phyloP scores from a whole-genome alignment of 2,329 filamentous ascomycete species.

The Alternaria gansuensis region DNA sequence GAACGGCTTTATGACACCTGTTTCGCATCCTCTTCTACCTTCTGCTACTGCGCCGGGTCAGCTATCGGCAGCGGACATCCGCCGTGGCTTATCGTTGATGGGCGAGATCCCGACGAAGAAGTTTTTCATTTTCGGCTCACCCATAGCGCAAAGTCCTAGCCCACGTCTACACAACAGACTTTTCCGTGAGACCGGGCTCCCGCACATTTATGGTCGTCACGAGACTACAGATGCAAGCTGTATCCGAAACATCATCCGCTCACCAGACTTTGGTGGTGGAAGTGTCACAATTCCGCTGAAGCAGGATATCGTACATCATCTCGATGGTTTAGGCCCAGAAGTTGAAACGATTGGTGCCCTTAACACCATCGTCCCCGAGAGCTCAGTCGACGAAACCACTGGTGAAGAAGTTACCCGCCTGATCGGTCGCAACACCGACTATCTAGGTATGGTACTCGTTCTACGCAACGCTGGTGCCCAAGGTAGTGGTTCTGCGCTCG shows the following conservation, averaged over 20 bases:
- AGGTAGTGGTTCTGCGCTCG: constrained; percentile 68
- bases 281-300: constrained; percentile 97
- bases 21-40: constrained; percentile 87
- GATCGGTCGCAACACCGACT: constrained; percentile 93
- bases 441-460: constrained; percentile 86
- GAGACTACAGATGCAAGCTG: constrained; percentile 74
- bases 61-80: constrained; percentile 87
- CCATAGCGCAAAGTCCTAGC: constrained; percentile 82
- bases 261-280: constrained; percentile 84
- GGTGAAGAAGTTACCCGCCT: constrained; percentile 63
- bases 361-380: constrained; percentile 83
- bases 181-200: constrained; percentile 78
- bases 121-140: constrained; percentile 89
- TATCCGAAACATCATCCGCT: constrained; percentile 71
- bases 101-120: constrained; percentile 78
- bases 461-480: constrained; percentile 71
- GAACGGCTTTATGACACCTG: constrained; percentile 93
- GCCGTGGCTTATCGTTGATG: constrained; percentile 77
- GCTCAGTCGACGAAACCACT: constrained; percentile 46
- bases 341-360: constrained; percentile 88
- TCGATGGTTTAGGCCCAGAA: constrained; percentile 82
- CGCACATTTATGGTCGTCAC: constrained; percentile 78
- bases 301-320: constrained; percentile 79
- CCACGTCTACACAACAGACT: constrained; percentile 89
- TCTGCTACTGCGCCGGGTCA: constrained; percentile 95